Base-by-base conservation (phyloP, 371 early-diverging fungal genomes). In the Zancudomyces culisetae region DNA sequence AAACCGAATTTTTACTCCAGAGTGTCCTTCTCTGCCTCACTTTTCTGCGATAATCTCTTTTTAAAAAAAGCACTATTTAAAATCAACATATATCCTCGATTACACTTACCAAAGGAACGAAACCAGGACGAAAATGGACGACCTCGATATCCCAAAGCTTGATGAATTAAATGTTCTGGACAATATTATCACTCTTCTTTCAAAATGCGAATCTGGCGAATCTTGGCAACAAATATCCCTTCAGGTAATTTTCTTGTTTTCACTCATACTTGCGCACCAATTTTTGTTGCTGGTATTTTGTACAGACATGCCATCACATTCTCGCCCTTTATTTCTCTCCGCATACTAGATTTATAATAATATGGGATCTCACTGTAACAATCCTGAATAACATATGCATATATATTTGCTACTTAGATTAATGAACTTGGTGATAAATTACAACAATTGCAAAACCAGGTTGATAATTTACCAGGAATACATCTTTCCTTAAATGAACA, bases 121-220 rank as follows among this genome's bases (percentile, higher is more conserved):
- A n/a, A n/a, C n/a, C n/a, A n/a, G n/a, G n/a, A n/a, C n/a, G n/a
- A n/a, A n/a, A n/a, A n/a, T n/a, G n/a, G n/a, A n/a, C n/a, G n/a
- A n/a, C n/a, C n/a, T 59, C 60, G 22, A 51, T 42, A 42, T 57
- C 58, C n/a, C 53, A 19, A 6, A 35, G 47, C 45, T 51, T 27
- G 15, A 53, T 45, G 28, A 39, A 51, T 18, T 53, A 27, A 10
- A 51, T 52, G 27, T 54, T 52, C 20, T 24, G 19, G n/a, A 41
- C 24, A 27, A 39, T 22, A 19, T 43, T 26, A 39, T n/a, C 19
- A 51, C 20, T 42, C 39, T 42, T 21, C 23, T 42, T 20, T 53
- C 42, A 19, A 28, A 41, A 21, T 27, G 43, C 29, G 28, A 42
- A 27, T 28, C 20, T 19, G 20, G 49, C 29, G 49, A 51, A 51